phyloP scores from a whole-genome alignment of 306 rosid genomes.

The Lathyrus tuberosus region DNA sequence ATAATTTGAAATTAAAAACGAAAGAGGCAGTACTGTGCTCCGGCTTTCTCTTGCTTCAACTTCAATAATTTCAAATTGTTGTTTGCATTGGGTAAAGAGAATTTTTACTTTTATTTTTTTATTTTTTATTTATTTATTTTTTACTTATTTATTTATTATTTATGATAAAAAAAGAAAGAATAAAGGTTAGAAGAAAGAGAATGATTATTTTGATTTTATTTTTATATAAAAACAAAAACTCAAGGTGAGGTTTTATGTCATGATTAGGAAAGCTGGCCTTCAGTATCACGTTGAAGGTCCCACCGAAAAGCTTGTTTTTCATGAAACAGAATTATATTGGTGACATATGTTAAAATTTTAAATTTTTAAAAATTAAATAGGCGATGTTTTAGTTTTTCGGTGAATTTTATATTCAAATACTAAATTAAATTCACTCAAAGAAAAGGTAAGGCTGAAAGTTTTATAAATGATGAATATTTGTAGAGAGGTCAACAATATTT shows the following conservation, averaged over 20 bases:
- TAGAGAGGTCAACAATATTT: too few species aligned
- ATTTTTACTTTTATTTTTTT: slow-evolving; percentile 3
- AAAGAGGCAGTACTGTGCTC: slow-evolving; percentile 2
- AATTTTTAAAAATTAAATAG: background rate
- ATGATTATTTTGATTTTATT: background rate
- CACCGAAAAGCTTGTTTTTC: slow-evolving; percentile 35
- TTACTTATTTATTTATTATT: background rate
- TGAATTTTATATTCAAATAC: too few species aligned
- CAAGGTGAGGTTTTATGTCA: slow-evolving; percentile 27
- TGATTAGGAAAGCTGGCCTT: slow-evolving; percentile 26
- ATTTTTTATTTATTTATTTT: too few species aligned
- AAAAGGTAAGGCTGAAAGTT: too few species aligned
- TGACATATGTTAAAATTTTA: background rate
- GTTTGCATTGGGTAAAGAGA: background rate
- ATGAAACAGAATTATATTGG: slow-evolving; percentile 13
- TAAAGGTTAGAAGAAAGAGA: background rate
- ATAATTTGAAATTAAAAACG: too few species aligned
- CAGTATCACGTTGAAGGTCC: slow-evolving; percentile 32
- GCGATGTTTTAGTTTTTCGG: too few species aligned
- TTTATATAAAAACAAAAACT: background rate
- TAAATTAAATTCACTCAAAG: too few species aligned
- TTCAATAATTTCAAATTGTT: slow-evolving; percentile 4
- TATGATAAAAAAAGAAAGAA: background rate
- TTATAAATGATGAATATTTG: too few species aligned
- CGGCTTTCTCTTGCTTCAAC: slow-evolving; percentile 1